phyloP scores from a whole-genome alignment of 192 early-diverging fungal species.

The Backusella liffmaniae region DNA sequence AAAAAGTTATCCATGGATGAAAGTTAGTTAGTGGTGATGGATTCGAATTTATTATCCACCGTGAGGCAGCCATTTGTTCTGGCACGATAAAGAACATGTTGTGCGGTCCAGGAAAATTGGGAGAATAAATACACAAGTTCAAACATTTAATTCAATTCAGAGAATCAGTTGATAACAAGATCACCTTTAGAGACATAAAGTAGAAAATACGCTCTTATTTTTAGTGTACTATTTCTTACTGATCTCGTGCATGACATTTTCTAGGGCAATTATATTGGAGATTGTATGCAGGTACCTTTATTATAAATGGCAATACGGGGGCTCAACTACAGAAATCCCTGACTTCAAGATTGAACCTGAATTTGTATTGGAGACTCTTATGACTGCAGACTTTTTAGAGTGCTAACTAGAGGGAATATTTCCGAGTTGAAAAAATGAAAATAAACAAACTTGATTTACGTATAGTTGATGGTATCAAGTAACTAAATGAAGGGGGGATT shows the following conservation, averaged over 20 bases:
- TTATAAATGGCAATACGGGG: slow-evolving; percentile 76
- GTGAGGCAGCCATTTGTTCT: slow-evolving; percentile 84
- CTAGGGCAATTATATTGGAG: slow-evolving; percentile 86
- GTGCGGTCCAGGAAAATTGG: slow-evolving; percentile 65
- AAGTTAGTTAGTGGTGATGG: slow-evolving; percentile 89
- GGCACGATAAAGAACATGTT: slow-evolving; percentile 97
- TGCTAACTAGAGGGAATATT: slow-evolving; percentile 47
- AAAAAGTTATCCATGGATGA: too few species aligned
- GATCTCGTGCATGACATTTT: background rate
- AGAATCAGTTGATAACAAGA: slow-evolving; percentile 85
- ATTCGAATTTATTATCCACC: slow-evolving; percentile 86
- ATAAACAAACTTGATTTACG: background rate
- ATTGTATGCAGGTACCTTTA: slow-evolving; percentile 93
- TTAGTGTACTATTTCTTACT: background rate
- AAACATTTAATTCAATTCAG: slow-evolving; percentile 58
- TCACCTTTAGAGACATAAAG: slow-evolving; percentile 92
- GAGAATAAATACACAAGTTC: background rate
- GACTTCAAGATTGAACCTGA: slow-evolving; percentile 90
- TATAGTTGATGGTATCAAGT: too few species aligned
- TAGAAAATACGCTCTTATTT: slow-evolving; percentile 28
- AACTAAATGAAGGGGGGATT: too few species aligned
- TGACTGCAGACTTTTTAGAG: slow-evolving; percentile 96
- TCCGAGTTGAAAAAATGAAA: background rate
- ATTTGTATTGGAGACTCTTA: slow-evolving; percentile 86
- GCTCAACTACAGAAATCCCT: slow-evolving; percentile 72